Evolutionary conservation across 1,139 yeast genomes (phyloP).

Genomic region (Geotrichum fermentans): DNA sequence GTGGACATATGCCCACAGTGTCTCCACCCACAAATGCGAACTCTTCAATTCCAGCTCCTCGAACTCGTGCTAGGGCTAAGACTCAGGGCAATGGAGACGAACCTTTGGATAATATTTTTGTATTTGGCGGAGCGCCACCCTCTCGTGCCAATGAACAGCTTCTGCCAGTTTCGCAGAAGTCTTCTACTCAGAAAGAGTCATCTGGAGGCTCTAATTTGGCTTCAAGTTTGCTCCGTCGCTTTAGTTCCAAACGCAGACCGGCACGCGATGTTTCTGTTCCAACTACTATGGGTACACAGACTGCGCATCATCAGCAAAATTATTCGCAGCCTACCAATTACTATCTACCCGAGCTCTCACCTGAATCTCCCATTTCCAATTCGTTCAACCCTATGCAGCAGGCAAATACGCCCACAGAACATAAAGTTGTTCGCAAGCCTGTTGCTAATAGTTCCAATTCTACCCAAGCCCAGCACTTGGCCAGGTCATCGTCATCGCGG

Average conservation of each 20-base stretch:
- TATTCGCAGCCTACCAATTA: constrained; percentile 12
- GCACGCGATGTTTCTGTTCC: constrained; percentile 19
- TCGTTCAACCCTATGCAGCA: background rate
- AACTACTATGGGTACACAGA: constrained; percentile 1
- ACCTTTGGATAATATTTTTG: constrained; percentile 14
- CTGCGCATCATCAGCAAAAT: constrained; percentile 8
- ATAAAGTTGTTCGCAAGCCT: constrained; percentile 9
- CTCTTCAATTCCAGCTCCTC: constrained; percentile 21
- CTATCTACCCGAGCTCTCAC: background rate
- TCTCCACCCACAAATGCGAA: constrained; percentile 14
- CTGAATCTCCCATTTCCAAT: background rate
- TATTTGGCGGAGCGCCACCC: constrained; percentile 16
- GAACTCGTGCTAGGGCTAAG: constrained; percentile 27
- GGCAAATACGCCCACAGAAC: constrained; percentile 6
- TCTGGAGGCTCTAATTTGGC: constrained; percentile 26
- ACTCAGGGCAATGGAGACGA: constrained; percentile 30
- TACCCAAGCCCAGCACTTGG: constrained; percentile 1
- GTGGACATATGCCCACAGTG: background rate
- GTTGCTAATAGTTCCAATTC: background rate
- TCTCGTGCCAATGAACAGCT: constrained; percentile 9
- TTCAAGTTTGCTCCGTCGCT: constrained; percentile 29
- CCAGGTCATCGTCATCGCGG: constrained; percentile 13
- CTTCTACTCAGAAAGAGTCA: background rate
- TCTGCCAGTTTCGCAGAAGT: background rate
- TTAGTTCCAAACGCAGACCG: constrained; percentile 30